A percentile compares a stretch with the other conserved stretches of the same genome.
Evolutionary conservation across 1,139 yeast genomes (phyloP).

Genomic region (Candida sanyaensis): DNA sequence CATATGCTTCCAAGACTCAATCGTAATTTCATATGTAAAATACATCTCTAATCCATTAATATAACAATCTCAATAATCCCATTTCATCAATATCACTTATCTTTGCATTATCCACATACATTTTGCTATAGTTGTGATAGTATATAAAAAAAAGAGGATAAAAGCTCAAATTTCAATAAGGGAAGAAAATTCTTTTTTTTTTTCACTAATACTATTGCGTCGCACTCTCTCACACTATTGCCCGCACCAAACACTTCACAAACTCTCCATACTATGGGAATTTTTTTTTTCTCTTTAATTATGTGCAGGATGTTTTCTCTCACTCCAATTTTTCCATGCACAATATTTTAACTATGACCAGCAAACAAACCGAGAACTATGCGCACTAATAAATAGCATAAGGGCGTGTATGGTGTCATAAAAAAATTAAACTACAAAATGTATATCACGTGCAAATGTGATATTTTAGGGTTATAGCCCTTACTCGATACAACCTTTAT

Average conservation of each 20-base stretch:
- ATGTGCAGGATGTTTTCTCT: too few species aligned
- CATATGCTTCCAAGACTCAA: too few species aligned
- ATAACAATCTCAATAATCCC: background rate
- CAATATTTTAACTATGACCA: too few species aligned
- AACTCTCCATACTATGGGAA: too few species aligned
- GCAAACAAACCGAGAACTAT: background rate
- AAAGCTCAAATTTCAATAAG: background rate
- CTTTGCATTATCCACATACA: background rate
- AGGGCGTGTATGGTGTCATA: too few species aligned
- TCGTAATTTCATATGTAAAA: too few species aligned
- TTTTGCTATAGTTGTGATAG: conserved; percentile 4
- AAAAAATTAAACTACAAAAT: too few species aligned
- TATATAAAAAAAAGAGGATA: background rate
- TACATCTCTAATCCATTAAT: background rate
- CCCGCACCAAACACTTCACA: too few species aligned
- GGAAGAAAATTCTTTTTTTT: conserved; percentile 1
- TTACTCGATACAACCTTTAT: background rate
- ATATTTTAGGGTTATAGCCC: conserved; percentile 1
- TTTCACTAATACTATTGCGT: background rate
- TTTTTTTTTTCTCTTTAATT: too few species aligned
- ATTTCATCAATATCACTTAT: background rate
- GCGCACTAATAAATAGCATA: background rate
- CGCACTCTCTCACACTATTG: background rate
- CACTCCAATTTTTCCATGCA: too few species aligned
- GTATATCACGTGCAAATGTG: background rate